Conservation (phyloP, 805 yeast species). For the Myxozyma geophila region DNA sequence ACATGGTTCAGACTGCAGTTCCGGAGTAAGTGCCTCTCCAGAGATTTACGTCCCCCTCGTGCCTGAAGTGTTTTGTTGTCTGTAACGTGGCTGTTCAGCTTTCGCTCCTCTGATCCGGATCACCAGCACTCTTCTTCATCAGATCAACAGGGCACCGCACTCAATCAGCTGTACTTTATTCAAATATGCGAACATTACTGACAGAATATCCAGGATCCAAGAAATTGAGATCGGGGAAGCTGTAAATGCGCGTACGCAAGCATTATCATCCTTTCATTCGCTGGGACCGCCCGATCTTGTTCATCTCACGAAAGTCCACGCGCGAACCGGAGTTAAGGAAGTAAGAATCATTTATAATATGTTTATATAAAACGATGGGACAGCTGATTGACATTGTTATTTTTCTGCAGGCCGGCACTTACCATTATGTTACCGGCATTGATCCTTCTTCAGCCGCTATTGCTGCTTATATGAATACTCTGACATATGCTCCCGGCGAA, state of each 20-base stretch:
- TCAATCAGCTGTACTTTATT: background rate
- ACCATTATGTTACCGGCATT: slow-evolving; percentile 59
- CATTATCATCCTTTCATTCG: slow-evolving; percentile 53
- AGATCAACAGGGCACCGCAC: background rate
- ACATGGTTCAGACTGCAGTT: slow-evolving; percentile 17
- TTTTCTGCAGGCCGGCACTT: slow-evolving; percentile 49
- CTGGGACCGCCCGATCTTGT: slow-evolving; percentile 78
- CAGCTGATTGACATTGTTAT: background rate
- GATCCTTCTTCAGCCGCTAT: slow-evolving; percentile 59
- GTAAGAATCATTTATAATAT: slow-evolving; percentile 44
- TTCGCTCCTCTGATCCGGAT: background rate
- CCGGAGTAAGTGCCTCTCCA: slow-evolving; percentile 12
- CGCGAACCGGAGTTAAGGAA: slow-evolving; percentile 53
- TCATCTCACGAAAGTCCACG: slow-evolving; percentile 51
- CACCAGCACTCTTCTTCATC: background rate
- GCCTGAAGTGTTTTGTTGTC: background rate
- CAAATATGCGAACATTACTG: background rate
- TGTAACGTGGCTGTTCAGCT: slow-evolving; percentile 3
- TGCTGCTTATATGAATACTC: slow-evolving; percentile 60
- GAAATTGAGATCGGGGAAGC: slow-evolving; percentile 60
- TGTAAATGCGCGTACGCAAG: slow-evolving; percentile 54
- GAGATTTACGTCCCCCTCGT: background rate
- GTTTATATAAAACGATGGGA: background rate
- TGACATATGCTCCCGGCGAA: slow-evolving; percentile 52
- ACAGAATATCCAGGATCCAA: slow-evolving; percentile 44